Evolutionary conservation across 805 yeast genomes (phyloP).

Genomic region (Nakazawaea ernobii): DNA sequence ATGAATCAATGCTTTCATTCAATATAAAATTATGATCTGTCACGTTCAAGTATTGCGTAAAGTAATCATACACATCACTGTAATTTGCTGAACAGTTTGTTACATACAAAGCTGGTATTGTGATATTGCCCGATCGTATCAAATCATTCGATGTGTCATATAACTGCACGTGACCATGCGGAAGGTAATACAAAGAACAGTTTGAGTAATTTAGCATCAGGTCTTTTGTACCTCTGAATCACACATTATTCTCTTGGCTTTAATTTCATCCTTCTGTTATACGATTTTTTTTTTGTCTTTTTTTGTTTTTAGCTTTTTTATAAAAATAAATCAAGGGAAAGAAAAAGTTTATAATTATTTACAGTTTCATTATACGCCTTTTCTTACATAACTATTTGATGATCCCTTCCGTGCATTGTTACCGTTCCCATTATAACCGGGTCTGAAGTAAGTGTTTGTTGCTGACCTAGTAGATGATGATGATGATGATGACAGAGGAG

Average conservation of each 20-base stretch:
- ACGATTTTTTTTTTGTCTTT: constrained; percentile 7
- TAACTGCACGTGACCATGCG: constrained; percentile 26
- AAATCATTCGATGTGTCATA: constrained; percentile 15
- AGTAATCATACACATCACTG: not conserved
- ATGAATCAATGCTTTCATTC: constrained; percentile 21
- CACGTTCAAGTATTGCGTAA: constrained; percentile 12
- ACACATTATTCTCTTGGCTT: not conserved
- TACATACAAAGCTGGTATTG: constrained; percentile 37
- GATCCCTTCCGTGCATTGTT: constrained; percentile 7
- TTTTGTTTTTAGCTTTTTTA: not conserved
- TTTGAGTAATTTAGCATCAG: constrained; percentile 13
- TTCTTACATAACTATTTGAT: not conserved
- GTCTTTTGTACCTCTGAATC: not conserved
- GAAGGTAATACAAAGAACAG: constrained; percentile 34
- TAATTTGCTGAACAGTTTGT: constrained; percentile 36
- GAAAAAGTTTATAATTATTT: not conserved
- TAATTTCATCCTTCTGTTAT: constrained; percentile 7
- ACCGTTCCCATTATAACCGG: not conserved
- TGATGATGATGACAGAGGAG: not conserved
- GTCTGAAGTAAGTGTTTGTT: constrained; percentile 12
- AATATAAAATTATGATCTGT: not conserved
- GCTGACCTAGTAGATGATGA: not conserved
- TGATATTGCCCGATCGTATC: constrained; percentile 14
- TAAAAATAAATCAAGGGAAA: too few relatives aligned
- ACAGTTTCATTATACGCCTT: not conserved